These are phyloP conservation scores for Auriculariales sp. DNA, from an alignment of 768 basidiomycete genomes.

Conservation along the genomic window DNA sequence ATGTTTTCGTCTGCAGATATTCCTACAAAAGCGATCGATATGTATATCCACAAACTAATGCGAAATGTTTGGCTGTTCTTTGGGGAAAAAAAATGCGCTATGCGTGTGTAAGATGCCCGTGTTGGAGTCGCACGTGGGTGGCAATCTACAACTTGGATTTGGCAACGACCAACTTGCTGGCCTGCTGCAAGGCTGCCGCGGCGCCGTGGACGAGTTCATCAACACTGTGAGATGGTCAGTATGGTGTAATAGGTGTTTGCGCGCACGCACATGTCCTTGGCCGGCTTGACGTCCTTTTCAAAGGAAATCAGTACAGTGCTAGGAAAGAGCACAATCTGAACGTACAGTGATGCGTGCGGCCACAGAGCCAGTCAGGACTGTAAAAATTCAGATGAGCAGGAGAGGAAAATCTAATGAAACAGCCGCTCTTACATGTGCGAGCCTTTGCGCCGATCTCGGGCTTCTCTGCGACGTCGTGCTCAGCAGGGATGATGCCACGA, in stretches of 20 bases:
- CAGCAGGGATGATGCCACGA: conserved; percentile 61
- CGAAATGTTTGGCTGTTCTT: no score
- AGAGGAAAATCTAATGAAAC: neutral
- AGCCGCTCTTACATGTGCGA: conserved; percentile 33
- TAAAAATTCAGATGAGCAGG: neutral
- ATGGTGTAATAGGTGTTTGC: conserved; percentile 6
- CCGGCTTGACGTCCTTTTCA: conserved; percentile 61
- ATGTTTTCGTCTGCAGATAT: no score
- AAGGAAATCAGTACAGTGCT: conserved; percentile 19
- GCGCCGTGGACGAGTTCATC: conserved; percentile 72
- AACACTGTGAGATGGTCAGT: conserved; percentile 29
- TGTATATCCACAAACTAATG: no score
- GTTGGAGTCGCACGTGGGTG: no score
- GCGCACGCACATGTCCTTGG: conserved; percentile 61
- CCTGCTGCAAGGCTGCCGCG: conserved; percentile 35
- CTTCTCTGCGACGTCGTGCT: conserved; percentile 50
- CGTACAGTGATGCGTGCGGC: conserved; percentile 53
- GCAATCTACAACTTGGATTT: conserved; percentile 44
- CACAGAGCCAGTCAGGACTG: conserved; percentile 70
- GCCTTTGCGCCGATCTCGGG: conserved; percentile 53
- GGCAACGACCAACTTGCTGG: conserved; percentile 24
- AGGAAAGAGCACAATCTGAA: conserved; percentile 16
- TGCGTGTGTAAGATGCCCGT: no score
- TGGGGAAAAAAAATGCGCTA: no score
- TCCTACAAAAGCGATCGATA: no score